Percentiles rank a stretch among this genome's conserved stretches.
Conservation (phyloP, 2,329 filamentous ascomycete species). For the Trichoderma cornu-damae region DNA sequence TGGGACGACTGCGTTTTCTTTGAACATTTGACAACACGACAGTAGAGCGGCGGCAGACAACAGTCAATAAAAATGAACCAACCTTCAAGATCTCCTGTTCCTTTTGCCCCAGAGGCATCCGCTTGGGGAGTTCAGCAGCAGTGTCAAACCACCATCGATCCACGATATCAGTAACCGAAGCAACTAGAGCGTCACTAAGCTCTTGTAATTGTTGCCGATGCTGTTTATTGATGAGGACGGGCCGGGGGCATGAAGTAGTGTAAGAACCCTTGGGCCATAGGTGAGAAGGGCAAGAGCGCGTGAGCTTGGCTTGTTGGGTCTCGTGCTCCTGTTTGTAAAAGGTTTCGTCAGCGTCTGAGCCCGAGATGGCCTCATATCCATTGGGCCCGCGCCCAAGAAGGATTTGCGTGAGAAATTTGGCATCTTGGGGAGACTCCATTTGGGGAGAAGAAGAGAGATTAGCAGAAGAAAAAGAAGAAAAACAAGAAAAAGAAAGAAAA, state of each 20-base stretch:
- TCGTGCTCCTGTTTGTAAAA: slow-evolving; percentile 23
- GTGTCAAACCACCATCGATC: slow-evolving; percentile 36
- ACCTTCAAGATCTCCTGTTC: slow-evolving; percentile 32
- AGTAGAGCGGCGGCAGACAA: neutral
- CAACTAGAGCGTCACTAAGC: slow-evolving; percentile 31
- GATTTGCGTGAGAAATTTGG: slow-evolving; percentile 22
- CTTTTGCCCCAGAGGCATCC: slow-evolving; percentile 32
- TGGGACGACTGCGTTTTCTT: neutral
- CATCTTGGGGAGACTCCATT: neutral
- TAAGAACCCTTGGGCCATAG: slow-evolving; percentile 31
- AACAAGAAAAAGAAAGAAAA: too few species aligned
- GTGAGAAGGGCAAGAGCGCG: slow-evolving; percentile 24
- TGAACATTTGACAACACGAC: neutral
- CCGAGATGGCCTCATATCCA: slow-evolving; percentile 14
- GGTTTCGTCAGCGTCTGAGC: neutral
- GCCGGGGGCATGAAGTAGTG: slow-evolving; percentile 28
- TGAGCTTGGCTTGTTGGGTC: slow-evolving; percentile 20
- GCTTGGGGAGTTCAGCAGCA: slow-evolving; percentile 28
- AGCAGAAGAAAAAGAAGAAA: neutral
- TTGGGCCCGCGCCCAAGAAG: slow-evolving; percentile 17
- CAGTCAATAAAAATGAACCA: neutral
- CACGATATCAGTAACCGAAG: slow-evolving; percentile 35
- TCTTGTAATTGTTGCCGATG: slow-evolving; percentile 30
- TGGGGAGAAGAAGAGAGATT: neutral
- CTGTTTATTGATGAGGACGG: slow-evolving; percentile 31